Percentiles rank a stretch among this genome's conserved stretches.
Evolutionary conservation across 331 rosid genomes (phyloP).

Genomic region (Acacia concinna): DNA sequence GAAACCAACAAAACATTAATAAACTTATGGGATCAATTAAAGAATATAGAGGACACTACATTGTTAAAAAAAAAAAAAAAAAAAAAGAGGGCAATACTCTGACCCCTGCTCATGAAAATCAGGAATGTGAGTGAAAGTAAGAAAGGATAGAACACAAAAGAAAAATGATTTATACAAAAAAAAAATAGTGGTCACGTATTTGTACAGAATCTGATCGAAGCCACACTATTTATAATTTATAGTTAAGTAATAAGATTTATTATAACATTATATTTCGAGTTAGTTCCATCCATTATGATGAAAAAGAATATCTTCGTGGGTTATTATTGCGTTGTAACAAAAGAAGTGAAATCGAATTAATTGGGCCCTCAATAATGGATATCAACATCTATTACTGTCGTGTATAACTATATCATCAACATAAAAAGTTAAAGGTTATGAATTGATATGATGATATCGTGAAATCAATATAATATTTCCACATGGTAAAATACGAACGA

Average conservation of each 20-base stretch:
- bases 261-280: neutral
- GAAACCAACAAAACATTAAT: too few species aligned
- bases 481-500: neutral
- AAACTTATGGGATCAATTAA: too few species aligned
- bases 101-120: too few species aligned
- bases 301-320: neutral
- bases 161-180: too few species aligned
- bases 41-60: too few species aligned
- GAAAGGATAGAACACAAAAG: too few species aligned
- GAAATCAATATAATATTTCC: neutral
- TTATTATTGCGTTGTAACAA: neutral
- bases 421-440: neutral
- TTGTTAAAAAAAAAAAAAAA: too few species aligned
- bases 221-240: too few species aligned
- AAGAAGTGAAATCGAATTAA: neutral
- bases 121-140: too few species aligned
- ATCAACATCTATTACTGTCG: neutral
- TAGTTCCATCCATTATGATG: neutral
- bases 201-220: neutral
- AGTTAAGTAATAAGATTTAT: neutral
- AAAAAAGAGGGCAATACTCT: too few species aligned
- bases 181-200: too few species aligned
- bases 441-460: neutral
- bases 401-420: neutral
- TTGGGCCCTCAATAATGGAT: neutral